phyloP scores from a whole-genome alignment of 1,139 yeast genomes.

The Sugiyamaella novakii region DNA sequence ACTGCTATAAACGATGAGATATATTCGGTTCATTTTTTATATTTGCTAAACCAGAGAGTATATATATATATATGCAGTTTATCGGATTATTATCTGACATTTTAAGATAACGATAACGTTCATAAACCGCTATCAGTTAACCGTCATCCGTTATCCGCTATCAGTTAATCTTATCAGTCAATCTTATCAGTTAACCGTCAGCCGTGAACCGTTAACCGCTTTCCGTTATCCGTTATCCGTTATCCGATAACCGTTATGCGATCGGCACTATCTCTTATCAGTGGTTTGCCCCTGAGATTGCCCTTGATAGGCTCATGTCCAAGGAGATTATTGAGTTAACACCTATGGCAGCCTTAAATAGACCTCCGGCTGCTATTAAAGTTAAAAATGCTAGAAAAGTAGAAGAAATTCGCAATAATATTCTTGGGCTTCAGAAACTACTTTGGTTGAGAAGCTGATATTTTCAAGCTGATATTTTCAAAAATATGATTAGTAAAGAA shows the following conservation, averaged over 20 bases:
- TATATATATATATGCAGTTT: background rate
- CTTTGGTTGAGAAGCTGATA: background rate
- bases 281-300: constrained; percentile 6
- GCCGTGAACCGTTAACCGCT: too few species aligned
- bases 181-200: background rate
- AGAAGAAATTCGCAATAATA: too few species aligned
- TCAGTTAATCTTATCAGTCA: constrained; percentile 2
- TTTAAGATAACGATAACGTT: background rate
- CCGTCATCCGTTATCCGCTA: constrained; percentile 1
- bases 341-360: background rate
- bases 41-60: too few species aligned
- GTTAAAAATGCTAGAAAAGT: too few species aligned
- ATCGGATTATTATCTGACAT: background rate
- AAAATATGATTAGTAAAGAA: background rate
- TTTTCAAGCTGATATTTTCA: background rate
- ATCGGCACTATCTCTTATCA: too few species aligned
- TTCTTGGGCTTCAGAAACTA: too few species aligned
- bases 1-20: background rate
- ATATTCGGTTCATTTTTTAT: too few species aligned
- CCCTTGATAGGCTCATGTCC: background rate
- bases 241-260: too few species aligned
- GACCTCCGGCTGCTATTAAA: background rate
- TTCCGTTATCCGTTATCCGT: too few species aligned
- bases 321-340: constrained; percentile 1
- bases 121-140: constrained; percentile 10